Evolutionary conservation across 176 grass and related monocot genomes (phyloP).

Genomic region (Calamus simplicifolius): DNA sequence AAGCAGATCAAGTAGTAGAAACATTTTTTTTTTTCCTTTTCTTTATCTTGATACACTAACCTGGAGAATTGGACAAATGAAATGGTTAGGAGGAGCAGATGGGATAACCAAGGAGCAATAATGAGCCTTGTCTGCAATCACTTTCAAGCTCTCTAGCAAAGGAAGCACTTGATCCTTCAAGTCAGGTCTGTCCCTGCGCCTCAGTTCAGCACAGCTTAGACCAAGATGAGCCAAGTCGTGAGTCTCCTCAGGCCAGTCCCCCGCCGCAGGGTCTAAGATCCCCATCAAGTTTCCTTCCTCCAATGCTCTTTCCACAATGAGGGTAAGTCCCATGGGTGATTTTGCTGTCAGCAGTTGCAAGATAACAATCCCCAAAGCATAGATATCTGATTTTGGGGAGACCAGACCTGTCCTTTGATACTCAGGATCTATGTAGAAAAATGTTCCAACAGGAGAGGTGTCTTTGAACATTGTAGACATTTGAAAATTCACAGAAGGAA

Average conservation of each 20-base stretch:
- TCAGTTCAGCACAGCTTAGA: slow-evolving; percentile 57
- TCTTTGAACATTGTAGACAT: slow-evolving; percentile 1
- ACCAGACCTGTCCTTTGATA: slow-evolving; percentile 48
- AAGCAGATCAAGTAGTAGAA: no score
- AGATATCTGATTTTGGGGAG: slow-evolving; percentile 65
- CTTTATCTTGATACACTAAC: slow-evolving; percentile 7
- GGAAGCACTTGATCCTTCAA: slow-evolving; percentile 47
- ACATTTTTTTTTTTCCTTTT: no score
- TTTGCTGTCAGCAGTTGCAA: slow-evolving; percentile 56
- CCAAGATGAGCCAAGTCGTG: slow-evolving; percentile 46
- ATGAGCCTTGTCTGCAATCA: slow-evolving; percentile 25
- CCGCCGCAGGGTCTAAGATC: slow-evolving; percentile 52
- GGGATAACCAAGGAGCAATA: slow-evolving; percentile 8
- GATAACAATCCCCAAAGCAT: slow-evolving; percentile 56
- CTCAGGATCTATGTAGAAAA: slow-evolving; percentile 22
- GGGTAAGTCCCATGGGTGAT: slow-evolving; percentile 53
- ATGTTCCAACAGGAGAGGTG: slow-evolving; percentile 3
- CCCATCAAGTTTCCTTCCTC: slow-evolving; percentile 31
- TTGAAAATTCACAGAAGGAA: neutral
- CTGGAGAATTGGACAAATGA: slow-evolving; percentile 86
- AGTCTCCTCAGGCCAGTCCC: slow-evolving; percentile 57
- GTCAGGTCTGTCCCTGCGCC: slow-evolving; percentile 50
- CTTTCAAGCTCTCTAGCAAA: slow-evolving; percentile 42
- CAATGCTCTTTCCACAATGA: slow-evolving; percentile 45
- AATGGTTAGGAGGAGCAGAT: slow-evolving; percentile 42